These are phyloP conservation scores for Ascoidea tarda DNA, from an alignment of 805 yeast species.

Conservation along the genomic window DNA sequence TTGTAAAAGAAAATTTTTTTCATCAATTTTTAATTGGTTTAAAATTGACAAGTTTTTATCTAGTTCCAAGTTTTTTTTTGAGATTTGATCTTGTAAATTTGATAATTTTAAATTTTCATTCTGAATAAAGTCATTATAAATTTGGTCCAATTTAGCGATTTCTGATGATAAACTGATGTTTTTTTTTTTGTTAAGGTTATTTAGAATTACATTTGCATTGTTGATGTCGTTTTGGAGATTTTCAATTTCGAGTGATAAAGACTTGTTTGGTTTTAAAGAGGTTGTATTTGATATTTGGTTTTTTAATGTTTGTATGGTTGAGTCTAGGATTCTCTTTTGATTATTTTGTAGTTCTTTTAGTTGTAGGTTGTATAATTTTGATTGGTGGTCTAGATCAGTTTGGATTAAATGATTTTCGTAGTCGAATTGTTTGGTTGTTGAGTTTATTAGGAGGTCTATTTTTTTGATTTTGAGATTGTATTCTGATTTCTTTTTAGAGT, in stretches of 20 bases:
- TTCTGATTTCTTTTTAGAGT: background rate
- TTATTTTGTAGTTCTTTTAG: background rate
- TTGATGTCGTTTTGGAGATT: too few species aligned
- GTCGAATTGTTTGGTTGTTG: background rate
- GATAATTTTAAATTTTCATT: background rate
- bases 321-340: background rate
- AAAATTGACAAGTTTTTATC: background rate
- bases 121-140: too few species aligned
- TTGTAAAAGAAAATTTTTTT: too few species aligned
- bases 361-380: background rate
- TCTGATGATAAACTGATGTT: background rate
- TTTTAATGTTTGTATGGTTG: too few species aligned
- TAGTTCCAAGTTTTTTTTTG: too few species aligned
- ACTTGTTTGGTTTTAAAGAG: too few species aligned
- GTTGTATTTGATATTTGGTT: background rate
- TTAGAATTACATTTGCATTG: background rate
- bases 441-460: too few species aligned
- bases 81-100: too few species aligned
- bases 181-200: too few species aligned
- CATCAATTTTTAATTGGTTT: background rate
- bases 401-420: background rate
- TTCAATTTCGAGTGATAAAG: background rate
- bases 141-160: background rate
- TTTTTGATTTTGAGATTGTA: too few species aligned
- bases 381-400: background rate